These are phyloP conservation scores for Arthrinium phaeospermum DNA, from an alignment of 2,329 filamentous ascomycete genomes.

Conservation along the genomic window DNA sequence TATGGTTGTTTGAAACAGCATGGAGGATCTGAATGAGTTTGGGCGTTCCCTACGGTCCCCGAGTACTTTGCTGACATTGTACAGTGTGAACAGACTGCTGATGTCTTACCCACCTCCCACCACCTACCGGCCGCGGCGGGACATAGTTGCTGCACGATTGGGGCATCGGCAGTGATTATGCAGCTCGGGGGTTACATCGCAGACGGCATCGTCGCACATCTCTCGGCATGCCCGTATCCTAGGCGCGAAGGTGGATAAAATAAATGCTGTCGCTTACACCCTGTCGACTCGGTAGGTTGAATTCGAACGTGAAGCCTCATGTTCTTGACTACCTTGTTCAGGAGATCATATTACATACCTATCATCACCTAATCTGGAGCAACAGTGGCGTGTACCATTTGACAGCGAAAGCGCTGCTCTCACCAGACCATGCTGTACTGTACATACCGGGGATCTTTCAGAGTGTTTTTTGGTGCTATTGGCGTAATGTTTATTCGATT, in stretches of 20 bases:
- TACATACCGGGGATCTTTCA: too few species aligned
- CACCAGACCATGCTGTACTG: too few species aligned
- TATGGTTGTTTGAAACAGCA: background rate
- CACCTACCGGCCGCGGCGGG: background rate
- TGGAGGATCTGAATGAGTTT: background rate
- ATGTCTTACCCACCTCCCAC: background rate
- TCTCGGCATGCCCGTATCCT: background rate
- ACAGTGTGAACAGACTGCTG: background rate
- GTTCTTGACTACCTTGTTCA: too few species aligned
- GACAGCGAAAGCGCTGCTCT: too few species aligned
- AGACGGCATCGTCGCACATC: background rate
- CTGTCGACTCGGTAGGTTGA: too few species aligned
- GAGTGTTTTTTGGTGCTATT: too few species aligned
- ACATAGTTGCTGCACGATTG: background rate
- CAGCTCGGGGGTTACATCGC: background rate
- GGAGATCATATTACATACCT: too few species aligned
- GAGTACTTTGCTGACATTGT: background rate
- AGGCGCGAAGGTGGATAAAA: background rate
- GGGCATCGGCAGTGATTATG: background rate
- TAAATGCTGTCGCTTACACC: background rate
- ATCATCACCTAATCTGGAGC: too few species aligned
- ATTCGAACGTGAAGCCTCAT: too few species aligned
- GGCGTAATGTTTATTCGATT: too few species aligned
- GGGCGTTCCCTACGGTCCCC: background rate
- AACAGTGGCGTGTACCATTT: too few species aligned